A percentile compares a stretch with the other conserved stretches of the same genome.
phyloP scores from a whole-genome alignment of 176 grass and related monocot genomes.

The Zoysia japonica region DNA sequence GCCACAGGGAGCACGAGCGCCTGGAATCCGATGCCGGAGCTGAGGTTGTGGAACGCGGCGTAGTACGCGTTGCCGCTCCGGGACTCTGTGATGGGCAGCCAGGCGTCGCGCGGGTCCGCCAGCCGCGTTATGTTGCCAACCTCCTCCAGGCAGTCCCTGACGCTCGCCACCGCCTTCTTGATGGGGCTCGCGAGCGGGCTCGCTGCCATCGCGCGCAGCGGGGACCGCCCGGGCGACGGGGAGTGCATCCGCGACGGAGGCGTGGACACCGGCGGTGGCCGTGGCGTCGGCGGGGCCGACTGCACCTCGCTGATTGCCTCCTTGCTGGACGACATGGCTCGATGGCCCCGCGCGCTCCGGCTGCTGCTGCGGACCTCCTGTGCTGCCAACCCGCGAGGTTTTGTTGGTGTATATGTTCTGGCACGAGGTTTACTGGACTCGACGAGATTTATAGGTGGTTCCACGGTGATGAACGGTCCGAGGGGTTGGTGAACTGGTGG shows the following conservation, averaged over 20 bases:
- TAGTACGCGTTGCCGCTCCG: conserved; percentile 91
- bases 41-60: conserved; percentile 94
- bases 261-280: conserved; percentile 41
- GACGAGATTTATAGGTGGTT: conserved; percentile 50
- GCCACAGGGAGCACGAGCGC: conserved; percentile 80
- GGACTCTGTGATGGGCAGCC: conserved; percentile 99
- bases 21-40: conserved; percentile 96
- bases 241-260: conserved; percentile 75
- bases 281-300: conserved; percentile 61
- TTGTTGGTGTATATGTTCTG: background rate
- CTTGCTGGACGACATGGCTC: conserved; percentile 38
- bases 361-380: background rate
- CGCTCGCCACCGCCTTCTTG: conserved; percentile 67
- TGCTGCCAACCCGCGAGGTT: background rate
- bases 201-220: conserved; percentile 54
- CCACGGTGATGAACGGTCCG: background rate
- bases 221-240: conserved; percentile 40
- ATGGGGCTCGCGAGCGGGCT: conserved; percentile 64
- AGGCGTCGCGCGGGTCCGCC: conserved; percentile 75
- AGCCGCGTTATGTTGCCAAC: conserved; percentile 68
- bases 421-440: background rate
- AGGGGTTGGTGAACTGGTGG: conserved; percentile 50
- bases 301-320: conserved; percentile 57
- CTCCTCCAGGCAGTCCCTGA: conserved; percentile 66
- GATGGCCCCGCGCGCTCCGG: background rate